phyloP scores from a whole-genome alignment of 768 basidiomycete genomes.

The Pisolithus orientalis region DNA sequence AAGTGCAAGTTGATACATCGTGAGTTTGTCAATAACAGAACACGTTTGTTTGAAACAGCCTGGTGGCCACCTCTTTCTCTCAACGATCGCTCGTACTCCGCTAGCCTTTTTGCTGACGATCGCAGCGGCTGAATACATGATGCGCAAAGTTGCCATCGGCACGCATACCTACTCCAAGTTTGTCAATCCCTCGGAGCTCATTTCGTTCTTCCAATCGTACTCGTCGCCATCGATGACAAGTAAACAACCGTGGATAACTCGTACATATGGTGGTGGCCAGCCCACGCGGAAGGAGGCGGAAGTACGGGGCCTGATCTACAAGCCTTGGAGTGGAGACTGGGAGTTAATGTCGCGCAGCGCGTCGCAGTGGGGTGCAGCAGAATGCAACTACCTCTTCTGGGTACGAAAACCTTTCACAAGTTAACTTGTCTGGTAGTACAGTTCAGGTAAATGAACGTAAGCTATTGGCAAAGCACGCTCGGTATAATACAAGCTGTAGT shows the following conservation, averaged over 20 bases:
- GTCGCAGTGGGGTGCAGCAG: conserved; percentile 39
- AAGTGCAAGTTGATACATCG: conserved; percentile 12
- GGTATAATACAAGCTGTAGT: conserved; percentile 13
- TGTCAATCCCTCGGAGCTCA: conserved; percentile 80
- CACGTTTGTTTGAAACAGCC: conserved; percentile 48
- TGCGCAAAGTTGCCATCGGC: conserved; percentile 74
- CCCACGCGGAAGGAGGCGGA: conserved; percentile 68
- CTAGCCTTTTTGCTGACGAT: conserved; percentile 67
- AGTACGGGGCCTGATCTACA: conserved; percentile 70
- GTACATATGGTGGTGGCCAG: conserved; percentile 36
- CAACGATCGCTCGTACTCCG: conserved; percentile 86
- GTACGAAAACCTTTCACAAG: conserved; percentile 54
- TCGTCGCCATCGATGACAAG: conserved; percentile 19
- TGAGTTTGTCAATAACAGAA: too few species aligned
- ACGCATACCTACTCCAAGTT: conserved; percentile 93
- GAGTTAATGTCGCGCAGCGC: conserved; percentile 54
- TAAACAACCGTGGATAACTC: conserved; percentile 54
- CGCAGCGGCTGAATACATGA: conserved; percentile 73
- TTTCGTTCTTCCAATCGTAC: conserved; percentile 72
- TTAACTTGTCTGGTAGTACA: not conserved
- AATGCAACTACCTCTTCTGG: conserved; percentile 84
- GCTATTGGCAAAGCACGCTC: not conserved
- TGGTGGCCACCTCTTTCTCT: conserved; percentile 91
- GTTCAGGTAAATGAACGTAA: not conserved
- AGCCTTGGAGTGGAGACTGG: conserved; percentile 69